Evolutionary conservation across 1,284 basidiomycete genomes (phyloP).

Genomic region (Microbotryum lychnidis-dioicae): DNA sequence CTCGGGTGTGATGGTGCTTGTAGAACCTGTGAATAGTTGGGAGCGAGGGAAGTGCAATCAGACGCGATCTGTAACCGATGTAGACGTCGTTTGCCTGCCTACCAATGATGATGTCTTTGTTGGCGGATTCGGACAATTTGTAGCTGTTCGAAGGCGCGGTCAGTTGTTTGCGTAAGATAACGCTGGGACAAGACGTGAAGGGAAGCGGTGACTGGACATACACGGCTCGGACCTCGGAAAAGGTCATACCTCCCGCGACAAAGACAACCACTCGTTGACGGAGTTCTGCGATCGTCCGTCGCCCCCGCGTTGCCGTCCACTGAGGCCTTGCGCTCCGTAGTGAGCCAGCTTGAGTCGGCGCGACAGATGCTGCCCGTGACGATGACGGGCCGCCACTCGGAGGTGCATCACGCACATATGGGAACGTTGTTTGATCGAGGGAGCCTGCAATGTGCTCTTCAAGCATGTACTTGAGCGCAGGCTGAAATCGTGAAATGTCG

Average conservation of each 20-base stretch:
- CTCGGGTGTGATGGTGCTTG: conserved; percentile 75
- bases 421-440: conserved; percentile 72
- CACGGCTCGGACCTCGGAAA: conserved; percentile 69
- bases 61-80: background rate
- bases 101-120: conserved; percentile 90
- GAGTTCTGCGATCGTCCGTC: conserved; percentile 28
- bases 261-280: conserved; percentile 83
- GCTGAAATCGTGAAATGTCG: conserved; percentile 89
- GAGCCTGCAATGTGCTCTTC: conserved; percentile 75
- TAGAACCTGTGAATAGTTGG: conserved; percentile 59
- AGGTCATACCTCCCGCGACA: conserved; percentile 91
- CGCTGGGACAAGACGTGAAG: background rate
- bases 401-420: conserved; percentile 83
- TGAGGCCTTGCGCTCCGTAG: conserved; percentile 56
- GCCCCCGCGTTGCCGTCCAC: conserved; percentile 44
- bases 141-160: conserved; percentile 54
- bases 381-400: conserved; percentile 40
- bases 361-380: conserved; percentile 25
- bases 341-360: conserved; percentile 54
- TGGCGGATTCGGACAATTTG: conserved; percentile 60
- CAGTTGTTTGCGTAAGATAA: background rate
- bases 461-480: conserved; percentile 71
- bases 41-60: background rate
- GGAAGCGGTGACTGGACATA: background rate
- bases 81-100: conserved; percentile 30